Conservation (phyloP, 352 stramenopile species). For the Phytopythium kandeliae region DNA sequence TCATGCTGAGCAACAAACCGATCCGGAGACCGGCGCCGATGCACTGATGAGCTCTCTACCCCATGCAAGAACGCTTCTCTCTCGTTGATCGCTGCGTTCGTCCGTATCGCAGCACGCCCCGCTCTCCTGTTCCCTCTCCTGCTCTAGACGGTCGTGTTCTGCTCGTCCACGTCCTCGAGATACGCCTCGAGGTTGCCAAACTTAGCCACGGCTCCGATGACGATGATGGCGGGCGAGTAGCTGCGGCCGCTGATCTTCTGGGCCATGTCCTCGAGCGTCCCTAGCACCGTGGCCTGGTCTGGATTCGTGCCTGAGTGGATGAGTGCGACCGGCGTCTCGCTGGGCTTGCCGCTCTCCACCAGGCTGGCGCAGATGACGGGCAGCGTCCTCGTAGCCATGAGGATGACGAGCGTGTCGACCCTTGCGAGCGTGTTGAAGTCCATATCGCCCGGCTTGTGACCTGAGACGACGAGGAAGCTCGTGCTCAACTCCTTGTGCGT, state of each 20-base stretch:
- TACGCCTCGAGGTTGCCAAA: constrained; percentile 52
- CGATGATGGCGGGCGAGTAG: constrained; percentile 71
- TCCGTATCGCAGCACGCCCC: too few relatives aligned
- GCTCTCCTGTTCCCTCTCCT: not conserved
- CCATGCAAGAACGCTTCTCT: too few relatives aligned
- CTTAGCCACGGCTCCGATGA: constrained; percentile 52
- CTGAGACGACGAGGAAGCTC: constrained; percentile 57
- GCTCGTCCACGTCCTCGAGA: constrained; percentile 30
- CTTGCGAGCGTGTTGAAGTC: constrained; percentile 43
- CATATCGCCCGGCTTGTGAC: constrained; percentile 66
- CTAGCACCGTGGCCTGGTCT: constrained; percentile 45
- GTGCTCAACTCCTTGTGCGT: constrained; percentile 66
- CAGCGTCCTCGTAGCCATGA: constrained; percentile 60
- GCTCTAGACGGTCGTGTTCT: constrained; percentile 22
- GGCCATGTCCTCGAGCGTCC: constrained; percentile 44
- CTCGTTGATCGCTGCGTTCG: too few relatives aligned
- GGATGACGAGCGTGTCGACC: constrained; percentile 47
- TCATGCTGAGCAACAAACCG: too few relatives aligned
- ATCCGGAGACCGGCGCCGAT: too few relatives aligned
- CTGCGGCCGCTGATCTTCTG: constrained; percentile 37
- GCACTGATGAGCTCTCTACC: too few relatives aligned
- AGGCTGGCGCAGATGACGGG: constrained; percentile 33
- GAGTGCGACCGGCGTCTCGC: constrained; percentile 45
- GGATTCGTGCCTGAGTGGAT: constrained; percentile 58
- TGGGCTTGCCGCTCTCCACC: constrained; percentile 27